Percentiles rank a stretch among this genome's conserved stretches.
These are phyloP conservation scores for Carallia brachiata DNA, from an alignment of 345 rosid genomes.

Conservation along the genomic window DNA sequence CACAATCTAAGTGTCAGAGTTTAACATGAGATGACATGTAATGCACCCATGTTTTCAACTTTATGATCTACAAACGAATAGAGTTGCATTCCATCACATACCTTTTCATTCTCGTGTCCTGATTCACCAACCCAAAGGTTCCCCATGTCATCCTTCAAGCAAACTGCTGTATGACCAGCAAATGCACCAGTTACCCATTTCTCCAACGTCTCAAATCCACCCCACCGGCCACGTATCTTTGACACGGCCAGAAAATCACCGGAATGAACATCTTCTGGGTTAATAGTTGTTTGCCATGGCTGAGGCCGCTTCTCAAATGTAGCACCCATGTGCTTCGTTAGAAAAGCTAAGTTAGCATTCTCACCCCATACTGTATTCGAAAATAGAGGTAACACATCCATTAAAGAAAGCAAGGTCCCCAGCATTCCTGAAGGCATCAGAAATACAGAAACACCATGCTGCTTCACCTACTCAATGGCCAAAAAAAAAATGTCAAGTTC, in stretches of 20 bases:
- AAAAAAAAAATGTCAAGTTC: slow-evolving; percentile 12
- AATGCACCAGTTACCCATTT: slow-evolving; percentile 99
- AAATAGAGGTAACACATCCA: slow-evolving; percentile 89
- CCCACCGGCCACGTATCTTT: slow-evolving; percentile 97
- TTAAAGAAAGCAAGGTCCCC: slow-evolving; percentile 76
- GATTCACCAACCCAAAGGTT: slow-evolving; percentile 99
- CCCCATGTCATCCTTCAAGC: slow-evolving; percentile 87
- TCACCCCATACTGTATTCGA: slow-evolving; percentile 92
- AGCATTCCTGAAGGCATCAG: slow-evolving; percentile 98
- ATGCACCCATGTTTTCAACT: neutral
- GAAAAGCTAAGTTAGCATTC: slow-evolving; percentile 82
- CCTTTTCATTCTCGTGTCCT: slow-evolving; percentile 98
- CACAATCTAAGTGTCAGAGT: neutral
- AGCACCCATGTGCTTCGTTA: slow-evolving; percentile 88
- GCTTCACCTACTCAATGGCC: slow-evolving; percentile 63
- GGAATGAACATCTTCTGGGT: slow-evolving; percentile 77
- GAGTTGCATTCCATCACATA: slow-evolving; percentile 14
- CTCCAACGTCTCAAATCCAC: slow-evolving; percentile 96
- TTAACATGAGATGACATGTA: neutral
- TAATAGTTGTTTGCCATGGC: slow-evolving; percentile 65
- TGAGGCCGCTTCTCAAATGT: slow-evolving; percentile 74
- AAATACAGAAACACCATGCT: slow-evolving; percentile 90
- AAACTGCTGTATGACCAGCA: slow-evolving; percentile 99
- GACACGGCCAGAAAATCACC: slow-evolving; percentile 94
- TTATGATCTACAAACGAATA: neutral